Percentiles rank a stretch among this genome's conserved stretches.
phyloP scores from a whole-genome alignment of 441 rosid species.

The Populus hybrid region DNA sequence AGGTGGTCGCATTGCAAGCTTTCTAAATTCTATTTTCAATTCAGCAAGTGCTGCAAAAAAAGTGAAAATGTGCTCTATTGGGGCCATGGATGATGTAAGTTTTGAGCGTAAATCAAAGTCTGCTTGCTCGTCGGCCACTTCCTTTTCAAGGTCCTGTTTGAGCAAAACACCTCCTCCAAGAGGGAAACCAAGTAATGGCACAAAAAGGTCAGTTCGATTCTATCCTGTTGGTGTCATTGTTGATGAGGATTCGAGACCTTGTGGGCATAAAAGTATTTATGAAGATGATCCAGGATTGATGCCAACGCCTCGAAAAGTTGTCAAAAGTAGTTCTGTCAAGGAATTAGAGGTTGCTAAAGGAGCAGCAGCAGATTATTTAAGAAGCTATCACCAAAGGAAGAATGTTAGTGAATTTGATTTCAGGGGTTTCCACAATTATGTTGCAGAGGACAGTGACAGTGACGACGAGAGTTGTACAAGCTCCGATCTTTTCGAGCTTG shows the following conservation, averaged over 20 bases:
- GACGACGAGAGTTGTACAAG: conserved; percentile 64
- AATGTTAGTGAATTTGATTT: conserved; percentile 30
- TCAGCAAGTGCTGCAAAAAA: conserved; percentile 67
- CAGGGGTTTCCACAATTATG: conserved; percentile 22
- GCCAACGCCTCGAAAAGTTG: conserved; percentile 20
- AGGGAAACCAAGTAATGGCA: conserved; percentile 24
- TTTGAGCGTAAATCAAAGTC: conserved; percentile 52
- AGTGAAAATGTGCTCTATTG: conserved; percentile 60
- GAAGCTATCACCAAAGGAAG: conserved; percentile 28
- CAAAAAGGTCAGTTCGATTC: conserved; percentile 58
- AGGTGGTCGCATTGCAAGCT: conserved; percentile 56
- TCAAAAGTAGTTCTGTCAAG: conserved; percentile 18
- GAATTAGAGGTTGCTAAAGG: conserved; percentile 11
- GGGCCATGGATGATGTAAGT: conserved; percentile 59
- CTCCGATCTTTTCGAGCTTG: conserved; percentile 87
- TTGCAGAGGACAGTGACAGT: conserved; percentile 17
- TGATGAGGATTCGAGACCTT: conserved; percentile 59
- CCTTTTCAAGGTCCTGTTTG: conserved; percentile 63
- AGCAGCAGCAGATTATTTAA: conserved; percentile 22
- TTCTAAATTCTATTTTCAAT: conserved; percentile 69
- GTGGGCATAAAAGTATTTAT: conserved; percentile 49
- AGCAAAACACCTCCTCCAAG: conserved; percentile 42
- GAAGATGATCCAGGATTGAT: conserved; percentile 41
- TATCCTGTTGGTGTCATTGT: conserved; percentile 60
- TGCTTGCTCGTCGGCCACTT: conserved; percentile 41